phyloP scores from a whole-genome alignment of 306 rosid species.

The Ammopiptanthus mongolicus region DNA sequence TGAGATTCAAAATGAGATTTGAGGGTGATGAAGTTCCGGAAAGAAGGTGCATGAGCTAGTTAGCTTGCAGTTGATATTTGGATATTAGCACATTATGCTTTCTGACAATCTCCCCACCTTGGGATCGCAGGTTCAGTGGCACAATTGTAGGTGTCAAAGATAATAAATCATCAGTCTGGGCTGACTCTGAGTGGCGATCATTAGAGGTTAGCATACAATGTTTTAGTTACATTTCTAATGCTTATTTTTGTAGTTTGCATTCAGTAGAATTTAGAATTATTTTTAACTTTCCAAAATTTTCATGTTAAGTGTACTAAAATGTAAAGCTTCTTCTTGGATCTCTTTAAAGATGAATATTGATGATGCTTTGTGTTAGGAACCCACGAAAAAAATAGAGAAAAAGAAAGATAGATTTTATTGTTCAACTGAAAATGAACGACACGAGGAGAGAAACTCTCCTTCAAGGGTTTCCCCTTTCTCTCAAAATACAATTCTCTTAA shows the following conservation, averaged over 20 bases:
- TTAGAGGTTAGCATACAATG: constrained; percentile 51
- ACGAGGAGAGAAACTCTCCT: no score
- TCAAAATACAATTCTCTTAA: no score
- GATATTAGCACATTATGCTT: background rate
- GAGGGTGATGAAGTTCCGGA: constrained; percentile 99
- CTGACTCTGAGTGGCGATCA: constrained; percentile 93
- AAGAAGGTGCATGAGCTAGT: constrained; percentile 59
- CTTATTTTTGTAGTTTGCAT: background rate
- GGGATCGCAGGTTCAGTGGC: constrained; percentile 78
- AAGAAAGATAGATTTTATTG: no score
- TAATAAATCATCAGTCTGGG: constrained; percentile 66
- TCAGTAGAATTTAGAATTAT: background rate
- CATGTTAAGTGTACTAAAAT: background rate
- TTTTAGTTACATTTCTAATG: background rate
- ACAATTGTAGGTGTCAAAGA: constrained; percentile 95
- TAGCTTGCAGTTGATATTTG: constrained; percentile 7
- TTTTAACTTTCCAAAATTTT: background rate
- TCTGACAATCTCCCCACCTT: background rate
- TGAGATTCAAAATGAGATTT: constrained; percentile 97
- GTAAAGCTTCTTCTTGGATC: constrained; percentile 6
- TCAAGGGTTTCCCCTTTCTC: no score
- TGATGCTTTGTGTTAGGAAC: no score
- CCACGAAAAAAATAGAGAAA: no score
- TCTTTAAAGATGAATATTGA: background rate
- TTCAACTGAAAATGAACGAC: no score